Evolutionary conservation across 225 moss, liverwort and hornwort species (phyloP), one percentile per base, ranked within the genome.

Genomic region (Neckera pumila): DNA sequence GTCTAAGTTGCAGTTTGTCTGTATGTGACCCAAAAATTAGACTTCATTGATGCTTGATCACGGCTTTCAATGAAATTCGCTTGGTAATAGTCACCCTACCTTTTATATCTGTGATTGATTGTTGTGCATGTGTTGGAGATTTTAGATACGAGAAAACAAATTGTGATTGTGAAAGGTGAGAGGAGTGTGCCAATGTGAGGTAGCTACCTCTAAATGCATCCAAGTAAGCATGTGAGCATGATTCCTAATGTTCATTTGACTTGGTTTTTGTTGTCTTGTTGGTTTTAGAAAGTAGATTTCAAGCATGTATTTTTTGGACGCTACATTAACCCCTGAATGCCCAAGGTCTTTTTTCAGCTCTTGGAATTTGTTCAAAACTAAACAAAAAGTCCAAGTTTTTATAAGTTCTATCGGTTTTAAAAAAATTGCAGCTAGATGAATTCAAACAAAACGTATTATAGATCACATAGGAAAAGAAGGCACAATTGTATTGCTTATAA

Each of bases 401-500:
- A 12, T 25, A 25, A 25, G 4, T 25, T 70, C 4, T 40, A 40
- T 71, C 5, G 5, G 25, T 70, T 23, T 20, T 12, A 25, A 73
- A 25, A 4, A 10, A 73, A 17, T 70, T 40, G 25, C 14, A 40
- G 26, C 0, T 3, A 1, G 19, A 11, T 0, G 0, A 31, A 11
- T 47, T 30, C 11, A 30, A 30, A 30, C 10, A 28, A 9, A 6
- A 17, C 2, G 4, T 31, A 1, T 18, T 31, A 49, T 7, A 1
- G 7, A 31, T 19, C 4, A 19, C 1, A 7, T 31, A 19, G 2
- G 19, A 31, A 74, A 47, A 31, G 2, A 12, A 33, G 31, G 4
- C 0, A 7, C 6, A 49, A 8, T 0, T 7, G 2, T 6, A 10
- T 19, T 0, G 4, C 6, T 30, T 74, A 17, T 45, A 31, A 2